Evolutionary conservation across 495 filamentous ascomycete species (phyloP).

Genomic region (Hyaloscypha variabilis): DNA sequence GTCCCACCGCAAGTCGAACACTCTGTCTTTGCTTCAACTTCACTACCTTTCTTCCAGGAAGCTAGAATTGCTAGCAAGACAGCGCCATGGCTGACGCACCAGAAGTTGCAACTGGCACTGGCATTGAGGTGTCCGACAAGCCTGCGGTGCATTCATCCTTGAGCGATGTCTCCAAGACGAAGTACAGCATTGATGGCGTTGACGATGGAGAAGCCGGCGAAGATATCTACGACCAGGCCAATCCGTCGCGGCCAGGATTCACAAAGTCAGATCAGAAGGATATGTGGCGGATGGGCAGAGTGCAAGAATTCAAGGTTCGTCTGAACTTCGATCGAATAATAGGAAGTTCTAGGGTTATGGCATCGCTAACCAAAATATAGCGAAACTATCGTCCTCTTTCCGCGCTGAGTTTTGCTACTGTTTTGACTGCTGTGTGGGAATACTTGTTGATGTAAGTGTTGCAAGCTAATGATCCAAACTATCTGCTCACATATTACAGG

Average conservation of each 20-base stretch:
- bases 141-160: conserved; percentile 2
- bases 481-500: conserved; percentile 3
- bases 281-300: conserved; percentile 41
- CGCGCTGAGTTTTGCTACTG: conserved; percentile 31
- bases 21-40: not conserved
- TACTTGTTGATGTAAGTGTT: conserved; percentile 27
- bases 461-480: not conserved
- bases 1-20: not conserved
- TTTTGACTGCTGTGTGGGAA: conserved; percentile 35
- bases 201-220: conserved; percentile 10
- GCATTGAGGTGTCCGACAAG: conserved; percentile 5
- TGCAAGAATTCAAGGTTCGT: conserved; percentile 33
- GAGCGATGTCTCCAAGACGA: conserved; percentile 15
- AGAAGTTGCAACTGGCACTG: not conserved
- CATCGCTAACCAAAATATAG: conserved; percentile 11
- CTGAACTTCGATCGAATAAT: not conserved
- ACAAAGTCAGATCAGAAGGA: conserved; percentile 33
- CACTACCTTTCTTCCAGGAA: not conserved
- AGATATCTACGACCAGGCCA: conserved; percentile 17
- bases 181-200: conserved; percentile 20
- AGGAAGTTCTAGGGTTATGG: too few relatives aligned
- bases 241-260: conserved; percentile 18
- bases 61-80: not conserved
- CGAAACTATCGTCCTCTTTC: conserved; percentile 33
- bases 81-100: not conserved